Base-by-base conservation (phyloP, 305 asterid species). In the Solanum hybrid region DNA sequence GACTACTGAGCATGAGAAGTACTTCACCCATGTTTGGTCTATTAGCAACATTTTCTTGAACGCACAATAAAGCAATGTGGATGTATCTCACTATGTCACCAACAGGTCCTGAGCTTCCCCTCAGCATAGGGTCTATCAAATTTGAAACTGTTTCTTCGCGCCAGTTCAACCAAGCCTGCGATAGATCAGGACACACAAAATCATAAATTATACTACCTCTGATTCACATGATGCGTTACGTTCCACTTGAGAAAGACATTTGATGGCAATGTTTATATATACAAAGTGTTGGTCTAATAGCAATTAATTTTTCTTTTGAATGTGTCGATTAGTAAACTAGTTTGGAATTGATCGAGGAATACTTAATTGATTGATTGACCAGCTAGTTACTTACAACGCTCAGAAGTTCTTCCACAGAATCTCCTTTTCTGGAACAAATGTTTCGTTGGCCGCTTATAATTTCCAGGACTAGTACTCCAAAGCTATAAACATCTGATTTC, bases 41-140 rank as follows among this genome's bases (percentile, higher is more conserved):
- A 19, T 32, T n/a, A 19, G n/a, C 60, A 17, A 34, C 84, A 86
- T 81, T 76, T 69, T 92, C 92, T 88, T 92, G 91, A 19, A 89
- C 89, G 45, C 93, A 92, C n/a, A 91, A 71, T 80, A 92, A 60
- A 9, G 88, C 91, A 29, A 90, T 78, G 17, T 86, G 93, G 38
- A 89, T 88, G 89, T 90, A 89, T 88, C 91, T 81, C 34, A 87
- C 1, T 27, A 91, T 88, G 79, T 89, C 91, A 22, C 75, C 78
- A 19, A 14, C 10, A 10, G 80, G 40, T 40, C 7, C 78, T 6
- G 85, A n/a, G 26, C 64, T 29, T 75, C 42, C 40, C 37, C 40
- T 72, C 17, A 72, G n/a, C 35, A 35, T 72, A 31, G 89, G 89
- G 36, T 82, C 36, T 26, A 82, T 82, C 72, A 82, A 45, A 82